Evolutionary conservation across 1,284 basidiomycete genomes (phyloP), one percentile per base, ranked within the genome.

Genomic region (Boletus sp.): DNA sequence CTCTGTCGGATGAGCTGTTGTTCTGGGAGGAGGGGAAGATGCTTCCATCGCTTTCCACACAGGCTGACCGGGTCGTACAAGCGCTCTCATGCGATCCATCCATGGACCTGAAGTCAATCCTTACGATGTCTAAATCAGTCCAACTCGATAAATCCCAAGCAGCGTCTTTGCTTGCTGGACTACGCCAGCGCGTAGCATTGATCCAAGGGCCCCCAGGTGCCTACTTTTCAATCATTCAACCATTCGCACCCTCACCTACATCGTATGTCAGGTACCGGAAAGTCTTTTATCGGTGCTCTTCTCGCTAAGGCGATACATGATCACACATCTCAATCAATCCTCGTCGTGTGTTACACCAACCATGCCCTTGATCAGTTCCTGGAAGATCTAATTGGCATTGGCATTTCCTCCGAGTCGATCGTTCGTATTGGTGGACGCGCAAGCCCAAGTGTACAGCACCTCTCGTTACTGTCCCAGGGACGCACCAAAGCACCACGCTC

Each of bases 181-280:
- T 84, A 9, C 72, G 69, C 0, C 80, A 82, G 46, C 64, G 59
- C 10, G 68, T 84, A 4, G 75, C 81, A 0, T 56, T 84, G 13
- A 81, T 84, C 13, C 82, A 84, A 62, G 82, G 82, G 0, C 82
- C 82, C 0, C 82, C 82, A 43, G 82, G 82, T 82, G 56, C 34
- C 5, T 27, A 27, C 6, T 2, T 27, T 27, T 13, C 27, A 13
- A 22, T 6, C 13, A 27, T 27, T 27, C 5, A 13, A 27, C 5
- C 27, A 13, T 13, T 27, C 13, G 13, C 16, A 14, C 46, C 19
- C 44, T 59, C 3, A 49, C 12, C 2, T 7, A 19, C 22, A 9
- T 14, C 36, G 44, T 44, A 35, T 16, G 40, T 16, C 29, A 84
- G 82, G 82, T 1, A 85, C 82, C 0, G 83, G 82, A 1, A 84